Evolutionary conservation across 1,284 basidiomycete genomes (phyloP).

Genomic region (Ganoderma resinaceum): DNA sequence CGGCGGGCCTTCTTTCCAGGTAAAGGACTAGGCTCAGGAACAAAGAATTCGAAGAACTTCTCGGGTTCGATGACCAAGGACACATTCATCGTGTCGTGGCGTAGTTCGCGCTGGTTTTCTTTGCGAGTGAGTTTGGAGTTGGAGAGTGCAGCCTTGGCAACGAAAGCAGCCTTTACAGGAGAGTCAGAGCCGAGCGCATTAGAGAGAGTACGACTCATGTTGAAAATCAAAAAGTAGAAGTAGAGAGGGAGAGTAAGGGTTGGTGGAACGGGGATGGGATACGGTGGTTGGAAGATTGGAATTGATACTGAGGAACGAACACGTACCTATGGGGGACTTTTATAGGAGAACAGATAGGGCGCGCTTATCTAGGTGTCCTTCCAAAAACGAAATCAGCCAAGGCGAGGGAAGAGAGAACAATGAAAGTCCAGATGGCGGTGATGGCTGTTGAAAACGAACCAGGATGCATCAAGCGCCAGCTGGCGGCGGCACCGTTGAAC

Average conservation of each 20-base stretch:
- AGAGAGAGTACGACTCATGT: neutral
- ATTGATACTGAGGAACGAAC: neutral
- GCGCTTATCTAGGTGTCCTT: neutral
- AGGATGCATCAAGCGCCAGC: no score
- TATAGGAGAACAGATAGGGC: neutral
- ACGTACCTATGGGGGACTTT: neutral
- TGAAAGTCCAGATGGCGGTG: neutral
- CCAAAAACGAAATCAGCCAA: neutral
- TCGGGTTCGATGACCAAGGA: neutral
- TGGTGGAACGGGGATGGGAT: neutral
- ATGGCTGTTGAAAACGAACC: no score
- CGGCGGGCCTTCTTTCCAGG: neutral
- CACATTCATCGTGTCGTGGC: conserved; percentile 8
- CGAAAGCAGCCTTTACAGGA: neutral
- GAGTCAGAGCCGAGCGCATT: neutral
- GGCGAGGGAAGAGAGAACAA: conserved; percentile 10
- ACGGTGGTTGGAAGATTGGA: neutral
- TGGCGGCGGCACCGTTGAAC: no score
- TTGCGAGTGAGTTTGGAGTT: neutral
- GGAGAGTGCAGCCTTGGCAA: neutral
- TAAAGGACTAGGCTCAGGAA: neutral
- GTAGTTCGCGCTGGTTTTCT: neutral
- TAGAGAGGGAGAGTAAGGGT: neutral
- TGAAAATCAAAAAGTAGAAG: neutral
- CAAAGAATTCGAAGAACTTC: conserved; percentile 1